These are phyloP conservation scores for Dillenia suffruticosa DNA, from an alignment of 164 flowering plant species.

Conservation along the genomic window DNA sequence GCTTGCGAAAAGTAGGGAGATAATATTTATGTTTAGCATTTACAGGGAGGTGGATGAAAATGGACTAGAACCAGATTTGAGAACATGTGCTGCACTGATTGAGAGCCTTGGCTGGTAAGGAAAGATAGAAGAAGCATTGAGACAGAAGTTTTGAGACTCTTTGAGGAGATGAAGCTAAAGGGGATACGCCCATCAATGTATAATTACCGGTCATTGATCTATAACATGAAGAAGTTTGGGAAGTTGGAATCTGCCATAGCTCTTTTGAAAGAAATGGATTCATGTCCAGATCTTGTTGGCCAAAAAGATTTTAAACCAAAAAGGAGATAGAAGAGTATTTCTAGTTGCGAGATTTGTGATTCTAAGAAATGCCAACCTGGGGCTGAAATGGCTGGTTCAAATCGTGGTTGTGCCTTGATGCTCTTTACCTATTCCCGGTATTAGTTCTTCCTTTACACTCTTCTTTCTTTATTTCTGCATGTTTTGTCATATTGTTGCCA, in stretches of 20 bases:
- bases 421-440: no score
- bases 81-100: conserved; percentile 75
- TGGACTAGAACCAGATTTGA: conserved; percentile 75
- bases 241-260: conserved; percentile 50
- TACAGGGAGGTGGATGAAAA: conserved; percentile 52
- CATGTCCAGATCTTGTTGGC: conserved; percentile 40
- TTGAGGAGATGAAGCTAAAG: conserved; percentile 62
- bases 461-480: no score
- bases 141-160: conserved; percentile 49
- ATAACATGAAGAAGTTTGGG: conserved; percentile 55
- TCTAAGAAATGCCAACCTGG: no score
- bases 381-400: no score
- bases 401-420: no score
- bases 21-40: conserved; percentile 44
- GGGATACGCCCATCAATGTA: conserved; percentile 58
- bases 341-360: no score
- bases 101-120: conserved; percentile 79
- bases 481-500: no score
- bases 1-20: conserved; percentile 62
- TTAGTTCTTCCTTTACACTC: no score
- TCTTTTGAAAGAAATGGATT: conserved; percentile 58
- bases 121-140: conserved; percentile 51
- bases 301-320: conserved; percentile 58
- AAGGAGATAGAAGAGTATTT: conserved; percentile 15
- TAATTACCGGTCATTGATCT: conserved; percentile 53